These are phyloP conservation scores for Handroanthus guayacan DNA, from an alignment of 257 asterid species.

Conservation along the genomic window DNA sequence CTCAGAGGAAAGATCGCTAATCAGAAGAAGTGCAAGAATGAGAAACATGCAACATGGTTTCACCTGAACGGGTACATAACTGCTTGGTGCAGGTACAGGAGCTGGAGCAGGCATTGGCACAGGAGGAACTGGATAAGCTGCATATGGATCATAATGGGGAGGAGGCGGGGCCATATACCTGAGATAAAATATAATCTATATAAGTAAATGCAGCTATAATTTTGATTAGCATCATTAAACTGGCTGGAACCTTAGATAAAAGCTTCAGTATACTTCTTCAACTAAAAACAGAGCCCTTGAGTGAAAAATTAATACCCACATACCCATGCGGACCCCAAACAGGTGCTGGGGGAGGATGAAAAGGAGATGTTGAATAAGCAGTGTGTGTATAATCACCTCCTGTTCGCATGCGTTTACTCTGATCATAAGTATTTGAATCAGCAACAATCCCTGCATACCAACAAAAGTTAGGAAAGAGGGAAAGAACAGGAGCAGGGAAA, in stretches of 20 bases:
- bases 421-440: constrained; percentile 88
- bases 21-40: not conserved
- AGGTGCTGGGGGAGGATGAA: constrained; percentile 93
- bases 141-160: constrained; percentile 95
- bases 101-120: constrained; percentile 89
- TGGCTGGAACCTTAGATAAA: constrained; percentile 14
- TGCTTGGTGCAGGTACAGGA: constrained; percentile 91
- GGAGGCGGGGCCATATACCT: constrained; percentile 96
- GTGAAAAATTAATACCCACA: not conserved
- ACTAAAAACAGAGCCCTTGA: not conserved
- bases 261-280: constrained; percentile 12
- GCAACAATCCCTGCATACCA: constrained; percentile 27
- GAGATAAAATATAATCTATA: constrained; percentile 35
- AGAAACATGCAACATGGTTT: not conserved
- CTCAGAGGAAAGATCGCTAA: not conserved
- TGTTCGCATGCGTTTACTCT: constrained; percentile 93
- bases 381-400: constrained; percentile 94
- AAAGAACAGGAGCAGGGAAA: not conserved
- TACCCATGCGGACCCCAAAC: constrained; percentile 98
- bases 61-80: constrained; percentile 97
- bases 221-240: constrained; percentile 16
- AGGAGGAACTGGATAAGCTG: constrained; percentile 84
- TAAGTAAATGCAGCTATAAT: not conserved
- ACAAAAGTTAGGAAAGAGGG: not conserved
- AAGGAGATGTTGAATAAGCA: constrained; percentile 91